Evolutionary conservation across 805 yeast species (phyloP), one percentile per base, ranked within the genome.

Genomic region (Ogataea siamensis): DNA sequence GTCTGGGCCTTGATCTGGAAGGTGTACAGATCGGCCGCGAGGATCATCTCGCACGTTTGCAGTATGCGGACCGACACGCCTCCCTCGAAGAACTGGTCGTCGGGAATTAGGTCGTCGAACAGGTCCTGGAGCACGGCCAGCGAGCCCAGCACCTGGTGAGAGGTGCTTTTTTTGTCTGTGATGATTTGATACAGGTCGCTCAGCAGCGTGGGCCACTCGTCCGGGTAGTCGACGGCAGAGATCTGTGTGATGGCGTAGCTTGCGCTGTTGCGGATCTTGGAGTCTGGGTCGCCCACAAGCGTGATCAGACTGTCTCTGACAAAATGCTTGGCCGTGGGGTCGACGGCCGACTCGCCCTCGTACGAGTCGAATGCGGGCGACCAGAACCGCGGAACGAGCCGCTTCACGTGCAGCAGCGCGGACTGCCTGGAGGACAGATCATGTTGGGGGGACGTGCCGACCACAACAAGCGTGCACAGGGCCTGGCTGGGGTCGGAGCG

Each of bases 181-280:
- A 52, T 46, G n/a, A 42, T 12, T 2, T 53, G 54, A 50, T 78
- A 79, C 14, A 87, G 53, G 5, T 58, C 58, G 22, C 61, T 54
- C 39, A 85, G 55, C 32, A 89, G 64, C 15, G 69, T 72, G 0
- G 97, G 95, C 98, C 98, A 91, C 56, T 87, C 95, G 55, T 93
- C 98, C 0, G 99, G 99, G 54, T 76, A 91, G 54, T 91, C 99
- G 1, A 80, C 84, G 3, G 84, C 83, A 0, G 95, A 87, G 11
- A 91, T 85, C 52, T 85, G 94, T 5, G 84, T 84, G 12, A 88
- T 74, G 11, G 85, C 81, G 47, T 86, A 81, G 2, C 89, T 78
- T 2, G 84, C 75, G 34, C 84, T 73, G 20, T 71, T 73, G 42
- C 87, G 69, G 11, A 89, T 65, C 50, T 82, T 85, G 7, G 83